These are phyloP conservation scores for Trametes maxima DNA, from an alignment of 768 basidiomycete genomes.

Conservation along the genomic window DNA sequence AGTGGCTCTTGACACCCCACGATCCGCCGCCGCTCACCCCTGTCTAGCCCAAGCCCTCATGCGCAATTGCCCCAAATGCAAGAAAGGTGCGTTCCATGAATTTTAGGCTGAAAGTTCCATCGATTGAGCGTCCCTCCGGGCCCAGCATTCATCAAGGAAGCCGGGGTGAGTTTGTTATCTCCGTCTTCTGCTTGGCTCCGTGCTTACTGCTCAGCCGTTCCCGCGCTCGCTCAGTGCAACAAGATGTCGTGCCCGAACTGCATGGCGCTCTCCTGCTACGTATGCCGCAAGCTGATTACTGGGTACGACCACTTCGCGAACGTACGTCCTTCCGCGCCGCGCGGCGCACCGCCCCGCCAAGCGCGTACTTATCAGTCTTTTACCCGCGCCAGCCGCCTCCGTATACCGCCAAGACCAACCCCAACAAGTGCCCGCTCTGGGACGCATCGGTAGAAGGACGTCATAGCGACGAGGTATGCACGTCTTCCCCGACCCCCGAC, in stretches of 20 bases:
- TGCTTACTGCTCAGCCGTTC: neutral
- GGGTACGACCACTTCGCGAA: slow-evolving; percentile 80
- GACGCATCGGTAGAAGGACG: slow-evolving; percentile 61
- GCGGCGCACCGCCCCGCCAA: slow-evolving; percentile 8
- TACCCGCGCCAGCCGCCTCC: slow-evolving; percentile 28
- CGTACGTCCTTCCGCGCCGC: slow-evolving; percentile 35
- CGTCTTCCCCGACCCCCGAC: neutral
- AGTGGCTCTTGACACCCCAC: slow-evolving; percentile 19
- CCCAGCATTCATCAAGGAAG: slow-evolving; percentile 77
- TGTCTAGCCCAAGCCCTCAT: slow-evolving; percentile 72
- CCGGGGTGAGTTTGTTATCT: slow-evolving; percentile 54
- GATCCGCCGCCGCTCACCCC: slow-evolving; percentile 1
- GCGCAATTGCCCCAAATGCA: slow-evolving; percentile 86
- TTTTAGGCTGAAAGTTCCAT: neutral
- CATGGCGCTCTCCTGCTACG: slow-evolving; percentile 75
- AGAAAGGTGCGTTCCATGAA: slow-evolving; percentile 56
- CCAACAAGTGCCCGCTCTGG: slow-evolving; percentile 66
- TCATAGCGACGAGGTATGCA: slow-evolving; percentile 63
- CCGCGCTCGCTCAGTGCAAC: slow-evolving; percentile 70
- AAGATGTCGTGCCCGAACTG: slow-evolving; percentile 87
- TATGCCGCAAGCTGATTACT: slow-evolving; percentile 71
- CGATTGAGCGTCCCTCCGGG: neutral
- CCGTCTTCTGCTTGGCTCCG: neutral
- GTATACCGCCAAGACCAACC: slow-evolving; percentile 26
- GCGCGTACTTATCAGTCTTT: slow-evolving; percentile 6